Evolutionary conservation across 345 rosid genomes (phyloP), one percentile per base, ranked within the genome.

Genomic region (Bruguiera sexangula): DNA sequence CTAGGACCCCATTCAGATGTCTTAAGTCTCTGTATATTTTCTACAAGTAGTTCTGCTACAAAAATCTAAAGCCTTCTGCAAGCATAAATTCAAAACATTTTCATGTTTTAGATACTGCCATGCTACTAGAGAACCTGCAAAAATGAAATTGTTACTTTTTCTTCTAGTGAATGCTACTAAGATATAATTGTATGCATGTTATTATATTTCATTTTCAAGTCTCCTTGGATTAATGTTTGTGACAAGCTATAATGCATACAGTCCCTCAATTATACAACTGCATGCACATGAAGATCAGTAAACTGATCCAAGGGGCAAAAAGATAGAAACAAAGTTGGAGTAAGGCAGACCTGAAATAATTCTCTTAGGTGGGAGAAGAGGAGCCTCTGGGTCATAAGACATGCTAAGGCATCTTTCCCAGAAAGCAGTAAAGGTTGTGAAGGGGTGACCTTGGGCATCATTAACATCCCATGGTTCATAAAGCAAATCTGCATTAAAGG

Each of bases 381-480:
- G 98, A 75, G 98, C 75, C 69, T 94, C 98, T 24, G 98, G 98
- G 78, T 94, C 98, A 80, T 77, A 89, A 66, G 98, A 87, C 98
- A 91, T 94, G 84, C 88, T 89, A 71, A 94, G 97, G 73, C 98
- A 94, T 85, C 80, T 87, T 52, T 86, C 97, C 98, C 97, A 94
- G 79, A 94, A 94, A 58, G 83, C 86, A 71, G 81, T 72, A 80
- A 94, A 94, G 72, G 91, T 89, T 5, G 85, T 73, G 73, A 94
- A 94, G 27, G 98, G 87, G 18, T 79, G 82, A 51, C 93, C 98
- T 75, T 83, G 85, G 13, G 67, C 89, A 83, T 91, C 96, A 69
- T 83, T 89, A 66, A 94, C 89, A 65, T 94, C 97, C 98, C 98
- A 94, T 20, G 98, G 98, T 82, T 94, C 98, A 72, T 94, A 94